A percentile compares a stretch with the other conserved stretches of the same genome.
phyloP scores from a whole-genome alignment of 768 basidiomycete genomes.

The Boletus bicolor region DNA sequence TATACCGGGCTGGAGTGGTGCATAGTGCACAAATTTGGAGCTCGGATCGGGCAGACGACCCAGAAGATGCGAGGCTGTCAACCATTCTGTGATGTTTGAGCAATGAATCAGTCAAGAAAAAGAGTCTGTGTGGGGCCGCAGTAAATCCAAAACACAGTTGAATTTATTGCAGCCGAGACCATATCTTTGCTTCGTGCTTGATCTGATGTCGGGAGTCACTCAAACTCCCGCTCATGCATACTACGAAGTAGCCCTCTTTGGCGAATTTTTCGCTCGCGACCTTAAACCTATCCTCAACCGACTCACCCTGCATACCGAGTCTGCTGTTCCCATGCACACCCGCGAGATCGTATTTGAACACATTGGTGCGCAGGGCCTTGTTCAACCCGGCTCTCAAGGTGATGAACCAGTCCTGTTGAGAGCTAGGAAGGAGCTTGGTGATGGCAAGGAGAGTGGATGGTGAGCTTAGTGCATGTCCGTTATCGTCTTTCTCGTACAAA shows the following conservation, averaged over 20 bases:
- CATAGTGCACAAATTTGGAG: slow-evolving; percentile 49
- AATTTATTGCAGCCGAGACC: not conserved
- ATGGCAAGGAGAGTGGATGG: slow-evolving; percentile 58
- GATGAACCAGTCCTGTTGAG: slow-evolving; percentile 67
- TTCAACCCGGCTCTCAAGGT: slow-evolving; percentile 45
- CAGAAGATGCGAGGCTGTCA: slow-evolving; percentile 6
- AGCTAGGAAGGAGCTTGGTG: slow-evolving; percentile 70
- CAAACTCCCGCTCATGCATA: slow-evolving; percentile 52
- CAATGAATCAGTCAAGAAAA: not conserved
- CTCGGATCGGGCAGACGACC: slow-evolving; percentile 14
- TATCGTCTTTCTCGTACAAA: not conserved
- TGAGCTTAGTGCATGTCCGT: slow-evolving; percentile 29
- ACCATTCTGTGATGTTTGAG: slow-evolving; percentile 7
- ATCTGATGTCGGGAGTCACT: slow-evolving; percentile 20
- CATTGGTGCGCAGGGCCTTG: slow-evolving; percentile 59
- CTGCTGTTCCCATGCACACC: slow-evolving; percentile 66
- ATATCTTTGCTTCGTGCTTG: not conserved
- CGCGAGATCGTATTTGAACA: slow-evolving; percentile 84
- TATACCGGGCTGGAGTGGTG: slow-evolving; percentile 57
- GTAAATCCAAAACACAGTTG: not conserved
- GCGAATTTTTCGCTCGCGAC: slow-evolving; percentile 76
- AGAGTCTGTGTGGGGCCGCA: not conserved
- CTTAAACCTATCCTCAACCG: slow-evolving; percentile 76
- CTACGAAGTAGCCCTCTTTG: slow-evolving; percentile 82
- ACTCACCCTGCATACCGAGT: slow-evolving; percentile 78